Base-by-base conservation (phyloP, 1,284 basidiomycete genomes). In the Rhodotorula sp. region DNA sequence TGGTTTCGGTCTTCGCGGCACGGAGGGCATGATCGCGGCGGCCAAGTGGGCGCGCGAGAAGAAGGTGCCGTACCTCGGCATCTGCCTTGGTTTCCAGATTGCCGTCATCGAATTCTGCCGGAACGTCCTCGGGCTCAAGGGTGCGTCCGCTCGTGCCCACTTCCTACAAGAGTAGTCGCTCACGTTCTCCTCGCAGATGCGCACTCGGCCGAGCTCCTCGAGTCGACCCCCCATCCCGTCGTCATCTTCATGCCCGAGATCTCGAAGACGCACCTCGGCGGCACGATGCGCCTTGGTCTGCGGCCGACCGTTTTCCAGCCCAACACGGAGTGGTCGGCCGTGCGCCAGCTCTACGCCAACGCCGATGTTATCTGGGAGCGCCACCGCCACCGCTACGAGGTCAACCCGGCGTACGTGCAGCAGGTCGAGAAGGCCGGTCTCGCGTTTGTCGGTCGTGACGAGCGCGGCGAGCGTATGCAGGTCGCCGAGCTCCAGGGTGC, bases 241-340 rank as follows among this genome's bases (percentile, higher is more conserved):
- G 87, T 99, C 82, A 88, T 98, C 77, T 99, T 96, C 87, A 99
- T 99, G 96, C 96, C 96, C 45, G 96, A 99, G 82, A 92, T 99
- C 78, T 97, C 93, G 58, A 92, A 91, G 81, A 98, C 95, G 12
- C 94, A 99, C 77, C 92, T 99, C 87, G 96, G 96, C 67, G 96
- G 96, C 44, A 99, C 96, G 34, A 99, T 99, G 96, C 90, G 96
- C 27, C 87, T 98, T 21, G 96, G 96, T 34, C 85, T 99, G 63
- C 89, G 96, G 27, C 94, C 97, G 9, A 98, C 96, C 4, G 86
- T 97, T 64, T 98, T 99, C 81, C 87, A 90, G 73, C 81, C 85
- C 19, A 80, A 81, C 61, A 84, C 81, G 82, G 85, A 81, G 60
- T 89, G 88, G 86, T 89, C 88, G 58, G 89, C 88, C 77, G 85